Evolutionary conservation across 352 stramenopile species (phyloP), one percentile per base, ranked within the genome.

Genomic region (Phytophthora crassamura): DNA sequence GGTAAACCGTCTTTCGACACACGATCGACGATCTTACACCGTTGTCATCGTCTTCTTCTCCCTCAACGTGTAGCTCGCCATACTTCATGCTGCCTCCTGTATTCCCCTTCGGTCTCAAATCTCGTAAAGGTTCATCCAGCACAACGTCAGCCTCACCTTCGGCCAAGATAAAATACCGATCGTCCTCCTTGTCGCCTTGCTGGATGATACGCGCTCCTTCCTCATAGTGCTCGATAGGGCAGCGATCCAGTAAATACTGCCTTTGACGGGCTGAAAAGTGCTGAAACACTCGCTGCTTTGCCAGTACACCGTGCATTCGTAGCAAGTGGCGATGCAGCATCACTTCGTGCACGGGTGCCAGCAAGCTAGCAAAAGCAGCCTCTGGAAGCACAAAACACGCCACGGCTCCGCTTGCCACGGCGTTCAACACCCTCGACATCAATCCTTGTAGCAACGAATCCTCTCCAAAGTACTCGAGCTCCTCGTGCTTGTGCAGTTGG

Each of bases 391-490:
- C 62, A 45, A 89, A 74, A 51, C 86, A 94, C 12, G 51, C 62
- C 10, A 88, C 83, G 6, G 53, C 58, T 25, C 80, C 82, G 34
- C 59, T 76, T 15, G 86, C 75, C 4, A 93, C 77, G 5, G 81
- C 86, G 59, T 90, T 88, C 55, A 73, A 73, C 60, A 9, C 20
- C 22, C 48, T 67, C 34, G 53, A 67, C 35, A 49, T 72, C 54
- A 56, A 33, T 35, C 68, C 55, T 62, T 71, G 67, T 6, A 89
- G 50, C 34, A 89, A 51, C 7, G 75, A 63, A 42, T 92, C 66
- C 56, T 92, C 82, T 7, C 84, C 84, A 60, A 93, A 94, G 60
- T 90, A 91, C 45, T 90, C 82, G 46, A 71, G 55, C 30, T 81
- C 73, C 22, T 87, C 68, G 33, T 80, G 69, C 22, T 69, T 74